Evolutionary conservation across 2,329 filamentous ascomycete species (phyloP), one percentile per base, ranked within the genome.

Genomic region (Botrytis cinerea): DNA sequence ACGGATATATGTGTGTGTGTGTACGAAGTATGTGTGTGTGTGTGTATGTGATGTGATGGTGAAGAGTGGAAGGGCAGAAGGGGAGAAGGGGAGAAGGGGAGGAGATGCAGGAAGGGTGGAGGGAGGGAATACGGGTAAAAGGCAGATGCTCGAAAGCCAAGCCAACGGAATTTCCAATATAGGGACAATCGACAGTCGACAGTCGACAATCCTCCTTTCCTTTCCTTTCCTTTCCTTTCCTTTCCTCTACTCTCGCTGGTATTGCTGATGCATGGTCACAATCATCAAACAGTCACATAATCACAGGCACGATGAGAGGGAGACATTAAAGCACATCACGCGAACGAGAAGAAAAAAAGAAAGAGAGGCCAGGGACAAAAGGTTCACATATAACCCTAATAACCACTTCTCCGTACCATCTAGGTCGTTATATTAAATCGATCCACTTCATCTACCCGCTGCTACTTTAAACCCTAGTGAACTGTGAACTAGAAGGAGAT

Each of bases 401-500:
- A 22, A 60, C 32, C 18, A 60, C 28, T 57, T 1, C 28, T 57
- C 4, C 48, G 48, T 51, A 51, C 48, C 51, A 61, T 61, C 32
- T 32, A 60, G 57, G 32, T 60, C 57, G 35, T 61, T 16, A 38
- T 38, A 61, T 61, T 64, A 32, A 46, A 64, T 22, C 9, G 62
- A 46, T 66, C 62, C 43, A 66, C 62, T 46, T 66, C 28, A 35
- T 66, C 43, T 48, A 48, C 43, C 43, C 62, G 62, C 62, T 46
- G 28, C 28, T 48, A 48, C 62, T 46, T 64, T 14, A 22, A 64
- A 64, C 16, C 40, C 62, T 32, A 64, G 9, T 25, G 28, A 62
- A 43, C 25, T 25, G 8, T n/a, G 35, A 32, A 35, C 28, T 46
- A 64, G 43, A 35, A 48, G 43, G 28, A 48, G 28, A n/a, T 38